phyloP scores from a whole-genome alignment of 2,329 filamentous ascomycete species.

The Fonsecaea pugnacius region DNA sequence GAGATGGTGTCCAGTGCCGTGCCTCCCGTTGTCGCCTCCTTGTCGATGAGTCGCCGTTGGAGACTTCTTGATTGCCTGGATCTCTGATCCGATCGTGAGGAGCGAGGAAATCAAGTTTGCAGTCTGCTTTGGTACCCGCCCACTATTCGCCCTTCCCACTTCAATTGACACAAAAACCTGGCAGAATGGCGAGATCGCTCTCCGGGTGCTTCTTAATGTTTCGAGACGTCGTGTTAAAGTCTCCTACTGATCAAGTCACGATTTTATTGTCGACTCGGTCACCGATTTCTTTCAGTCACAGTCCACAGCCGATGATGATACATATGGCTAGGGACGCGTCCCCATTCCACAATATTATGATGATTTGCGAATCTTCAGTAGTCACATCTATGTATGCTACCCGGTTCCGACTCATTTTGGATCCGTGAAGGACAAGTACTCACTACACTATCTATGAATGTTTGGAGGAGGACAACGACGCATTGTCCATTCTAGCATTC shows the following conservation, averaged over 20 bases:
- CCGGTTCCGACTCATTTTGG: background rate
- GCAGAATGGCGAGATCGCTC: conserved; percentile 9
- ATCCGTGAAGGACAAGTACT: background rate
- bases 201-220: background rate
- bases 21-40: conserved; percentile 8
- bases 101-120: conserved; percentile 11
- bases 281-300: background rate
- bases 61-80: conserved; percentile 13
- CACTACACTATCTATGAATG: background rate
- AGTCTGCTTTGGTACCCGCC: conserved; percentile 12
- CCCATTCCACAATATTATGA: background rate
- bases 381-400: background rate
- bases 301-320: background rate
- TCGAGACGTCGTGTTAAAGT: background rate
- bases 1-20: conserved; percentile 1
- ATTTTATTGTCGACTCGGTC: background rate
- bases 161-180: conserved; percentile 12
- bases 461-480: background rate
- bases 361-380: background rate
- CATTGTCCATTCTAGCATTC: background rate
- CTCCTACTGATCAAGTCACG: background rate
- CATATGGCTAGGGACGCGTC: background rate
- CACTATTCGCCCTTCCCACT: conserved; percentile 19
- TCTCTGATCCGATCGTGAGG: conserved; percentile 6
- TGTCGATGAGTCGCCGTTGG: conserved; percentile 6